These are phyloP conservation scores for Aspergillus diversus DNA, from an alignment of 495 filamentous ascomycete genomes.

Conservation along the genomic window DNA sequence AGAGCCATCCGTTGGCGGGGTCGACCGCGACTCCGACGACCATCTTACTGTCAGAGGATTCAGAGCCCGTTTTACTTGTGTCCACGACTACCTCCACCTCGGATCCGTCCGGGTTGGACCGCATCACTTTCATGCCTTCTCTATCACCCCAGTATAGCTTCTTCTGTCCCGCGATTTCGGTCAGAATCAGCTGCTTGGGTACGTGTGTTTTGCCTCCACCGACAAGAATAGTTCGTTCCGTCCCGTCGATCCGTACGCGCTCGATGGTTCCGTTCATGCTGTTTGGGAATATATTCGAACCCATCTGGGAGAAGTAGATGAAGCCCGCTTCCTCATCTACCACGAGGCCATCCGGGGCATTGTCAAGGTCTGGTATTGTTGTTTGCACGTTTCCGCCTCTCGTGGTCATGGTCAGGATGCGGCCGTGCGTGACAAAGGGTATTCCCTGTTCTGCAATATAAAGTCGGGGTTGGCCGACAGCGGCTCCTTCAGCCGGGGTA, in stretches of 20 bases:
- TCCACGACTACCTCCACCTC: background rate
- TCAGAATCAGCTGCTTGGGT: conserved; percentile 1
- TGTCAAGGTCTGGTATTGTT: background rate
- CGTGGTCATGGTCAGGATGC: background rate
- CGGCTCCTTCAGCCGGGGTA: background rate
- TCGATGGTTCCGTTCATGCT: background rate
- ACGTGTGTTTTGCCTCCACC: background rate
- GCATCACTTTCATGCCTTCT: conserved; percentile 3
- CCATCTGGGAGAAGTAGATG: conserved; percentile 5
- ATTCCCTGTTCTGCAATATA: conserved; percentile 3
- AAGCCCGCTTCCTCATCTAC: background rate
- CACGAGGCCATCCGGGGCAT: background rate
- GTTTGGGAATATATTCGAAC: background rate
- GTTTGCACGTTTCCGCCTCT: background rate
- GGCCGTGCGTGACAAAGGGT: background rate
- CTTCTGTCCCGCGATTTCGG: conserved; percentile 1
- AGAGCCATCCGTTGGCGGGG: conserved; percentile 1
- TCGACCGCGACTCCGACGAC: background rate
- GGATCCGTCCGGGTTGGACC: conserved; percentile 4
- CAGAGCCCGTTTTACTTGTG: background rate
- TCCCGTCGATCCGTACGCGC: background rate
- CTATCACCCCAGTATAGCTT: background rate
- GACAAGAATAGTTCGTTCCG: background rate
- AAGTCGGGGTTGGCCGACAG: background rate
- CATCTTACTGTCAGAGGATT: conserved; percentile 1